Base-by-base conservation (phyloP, 1,139 yeast genomes). In the Pneumocystis oryctolagi region DNA sequence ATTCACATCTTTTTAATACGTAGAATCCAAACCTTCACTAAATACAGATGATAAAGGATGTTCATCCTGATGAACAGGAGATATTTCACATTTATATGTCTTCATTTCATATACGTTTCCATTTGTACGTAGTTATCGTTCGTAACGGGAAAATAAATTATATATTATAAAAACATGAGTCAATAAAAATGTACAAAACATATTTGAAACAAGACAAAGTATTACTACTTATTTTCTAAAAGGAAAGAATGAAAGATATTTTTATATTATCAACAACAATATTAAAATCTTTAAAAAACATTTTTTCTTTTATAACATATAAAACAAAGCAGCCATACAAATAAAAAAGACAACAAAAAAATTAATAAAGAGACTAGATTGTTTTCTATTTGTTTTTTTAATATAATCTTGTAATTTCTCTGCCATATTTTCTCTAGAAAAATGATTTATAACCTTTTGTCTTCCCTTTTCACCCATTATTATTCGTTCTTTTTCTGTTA, bases 361-460 rank as follows among this genome's bases (percentile, higher is more conserved):
- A 25, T 20, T 12, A 12, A 47, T 2, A 25, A 47, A 25, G 1
- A 12, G 12, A 47, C 9, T 9, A 25, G 28, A 25, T 2, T 25
- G 20, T 5, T 6, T 0, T 4, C 55, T 47, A 12, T 47, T 47
- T 47, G 55, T 47, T 47, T 25, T 20, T 12, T 20, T 3, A 9
- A 47, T 47, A 9, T 47, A 9, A 25, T 14, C 5, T 47, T 79
- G 80, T 68, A 87, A 81, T 40, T 78, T 75, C 62, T 74, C 68
- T 47, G 87, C 83, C 86, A 87, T 84, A 61, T 83, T 81, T 8
- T 76, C 77, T 64, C 85, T 75, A 16, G 89, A 81, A 70, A 87
- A 88, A 42, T 76, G 73, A 25, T 75, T 71, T n/a, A 77, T 66
- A 0, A 84, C 85, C 65, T 83, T 76, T 18, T 71, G 70, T 40